Conservation (phyloP, 371 early-diverging fungal species). For the Syncephalis plumigaleata region DNA sequence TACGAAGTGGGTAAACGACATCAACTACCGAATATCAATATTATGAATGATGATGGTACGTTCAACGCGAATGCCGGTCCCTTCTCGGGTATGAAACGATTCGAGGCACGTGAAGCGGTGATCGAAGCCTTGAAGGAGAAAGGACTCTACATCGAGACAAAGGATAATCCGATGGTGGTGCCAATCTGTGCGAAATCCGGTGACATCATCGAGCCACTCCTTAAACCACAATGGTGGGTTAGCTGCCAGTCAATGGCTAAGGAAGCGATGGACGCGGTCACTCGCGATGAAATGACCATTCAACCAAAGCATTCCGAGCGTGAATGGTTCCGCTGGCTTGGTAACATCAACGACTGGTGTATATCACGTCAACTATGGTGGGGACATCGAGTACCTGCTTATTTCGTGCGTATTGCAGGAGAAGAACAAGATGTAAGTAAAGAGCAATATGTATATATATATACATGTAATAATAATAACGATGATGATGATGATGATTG, state of each 20-base stretch:
- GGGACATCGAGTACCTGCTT: slow-evolving; percentile 99
- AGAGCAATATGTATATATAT: no score
- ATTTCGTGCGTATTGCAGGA: slow-evolving; percentile 71
- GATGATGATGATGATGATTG: no score
- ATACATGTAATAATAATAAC: slow-evolving; percentile 7
- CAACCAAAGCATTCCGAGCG: slow-evolving; percentile 76
- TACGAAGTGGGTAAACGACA: slow-evolving; percentile 95
- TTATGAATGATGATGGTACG: slow-evolving; percentile 93
- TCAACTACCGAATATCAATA: slow-evolving; percentile 79
- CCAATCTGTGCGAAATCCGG: slow-evolving; percentile 90
- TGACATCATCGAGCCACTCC: slow-evolving; percentile 95
- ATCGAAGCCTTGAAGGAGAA: slow-evolving; percentile 72
- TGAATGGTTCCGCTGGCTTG: slow-evolving; percentile 97
- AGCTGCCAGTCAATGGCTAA: slow-evolving; percentile 85
- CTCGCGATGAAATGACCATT: slow-evolving; percentile 74
- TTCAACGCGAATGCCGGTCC: slow-evolving; percentile 79
- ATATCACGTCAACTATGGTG: slow-evolving; percentile 99
- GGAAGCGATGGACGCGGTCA: slow-evolving; percentile 75
- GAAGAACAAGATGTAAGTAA: slow-evolving; percentile 28
- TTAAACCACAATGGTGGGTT: slow-evolving; percentile 99
- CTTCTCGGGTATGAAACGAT: slow-evolving; percentile 82
- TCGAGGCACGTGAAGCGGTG: slow-evolving; percentile 88
- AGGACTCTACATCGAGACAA: slow-evolving; percentile 76
- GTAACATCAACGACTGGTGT: slow-evolving; percentile 97
- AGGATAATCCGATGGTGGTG: slow-evolving; percentile 84